Evolutionary conservation across 1,284 basidiomycete species (phyloP).

Genomic region (Kwoniella shivajii): DNA sequence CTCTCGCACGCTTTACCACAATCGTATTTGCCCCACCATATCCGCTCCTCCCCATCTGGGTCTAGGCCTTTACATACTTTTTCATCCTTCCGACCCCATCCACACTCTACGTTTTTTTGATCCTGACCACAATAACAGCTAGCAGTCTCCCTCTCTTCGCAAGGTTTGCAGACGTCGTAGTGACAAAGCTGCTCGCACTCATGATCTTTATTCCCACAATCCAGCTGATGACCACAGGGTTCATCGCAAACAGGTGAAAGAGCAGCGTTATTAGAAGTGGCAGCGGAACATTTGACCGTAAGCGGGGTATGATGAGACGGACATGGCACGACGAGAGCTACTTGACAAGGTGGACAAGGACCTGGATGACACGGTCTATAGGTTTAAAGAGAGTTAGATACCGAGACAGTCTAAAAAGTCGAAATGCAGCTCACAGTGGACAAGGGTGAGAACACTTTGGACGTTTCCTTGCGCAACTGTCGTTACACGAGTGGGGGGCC

Average conservation of each 20-base stretch:
- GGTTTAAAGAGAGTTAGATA: not conserved
- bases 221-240: conserved; percentile 62
- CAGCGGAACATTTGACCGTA: conserved; percentile 65
- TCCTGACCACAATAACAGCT: conserved; percentile 78
- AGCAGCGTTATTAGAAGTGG: conserved; percentile 52
- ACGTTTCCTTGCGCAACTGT: conserved; percentile 70
- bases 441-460: conserved; percentile 67
- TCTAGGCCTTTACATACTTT: conserved; percentile 35
- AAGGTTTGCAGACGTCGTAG: conserved; percentile 68
- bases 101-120: conserved; percentile 65
- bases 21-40: conserved; percentile 70
- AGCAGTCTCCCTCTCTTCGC: conserved; percentile 61
- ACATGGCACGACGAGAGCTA: conserved; percentile 63
- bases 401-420: not conserved
- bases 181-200: conserved; percentile 63
- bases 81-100: conserved; percentile 58
- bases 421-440: conserved; percentile 56
- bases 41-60: conserved; percentile 33
- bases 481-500: conserved; percentile 81
- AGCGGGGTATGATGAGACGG: conserved; percentile 66
- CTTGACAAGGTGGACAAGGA: conserved; percentile 72
- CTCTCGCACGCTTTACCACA: conserved; percentile 69
- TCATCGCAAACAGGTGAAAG: conserved; percentile 66
- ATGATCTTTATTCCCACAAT: conserved; percentile 68
- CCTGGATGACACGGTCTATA: conserved; percentile 65